Percentiles rank a stretch among this genome's conserved stretches.
Conservation (phyloP, 495 filamentous ascomycete genomes). For the Annulohypoxylon nitens region DNA sequence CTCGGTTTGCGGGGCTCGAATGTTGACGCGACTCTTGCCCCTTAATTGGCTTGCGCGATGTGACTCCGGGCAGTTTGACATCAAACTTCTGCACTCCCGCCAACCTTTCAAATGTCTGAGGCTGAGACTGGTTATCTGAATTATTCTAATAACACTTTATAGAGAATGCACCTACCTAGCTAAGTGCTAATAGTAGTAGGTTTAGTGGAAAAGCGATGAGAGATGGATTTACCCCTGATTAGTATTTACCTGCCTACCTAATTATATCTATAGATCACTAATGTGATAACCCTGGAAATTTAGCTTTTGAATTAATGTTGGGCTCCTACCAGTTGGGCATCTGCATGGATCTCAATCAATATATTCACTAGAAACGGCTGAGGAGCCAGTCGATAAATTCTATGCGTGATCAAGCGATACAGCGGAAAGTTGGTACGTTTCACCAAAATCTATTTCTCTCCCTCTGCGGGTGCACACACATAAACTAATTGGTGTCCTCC, state of each 20-base stretch:
- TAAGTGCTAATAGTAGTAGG: no score
- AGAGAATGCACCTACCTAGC: not conserved
- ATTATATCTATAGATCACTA: not conserved
- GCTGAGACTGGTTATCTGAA: constrained; percentile 8
- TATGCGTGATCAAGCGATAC: not conserved
- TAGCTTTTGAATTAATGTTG: not conserved
- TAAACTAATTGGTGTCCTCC: not conserved
- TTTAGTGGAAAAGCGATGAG: not conserved
- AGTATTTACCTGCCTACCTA: no score
- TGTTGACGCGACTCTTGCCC: not conserved
- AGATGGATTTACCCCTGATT: not conserved
- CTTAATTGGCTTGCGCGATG: constrained; percentile 12
- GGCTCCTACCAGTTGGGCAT: not conserved
- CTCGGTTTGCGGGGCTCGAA: constrained; percentile 7
- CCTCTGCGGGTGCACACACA: not conserved
- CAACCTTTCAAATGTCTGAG: constrained; percentile 3
- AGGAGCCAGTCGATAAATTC: not conserved
- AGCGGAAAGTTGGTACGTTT: constrained; percentile 5
- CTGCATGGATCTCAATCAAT: not conserved
- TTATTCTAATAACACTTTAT: not conserved
- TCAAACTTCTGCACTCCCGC: not conserved
- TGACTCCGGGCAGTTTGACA: not conserved
- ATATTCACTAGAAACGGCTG: not conserved
- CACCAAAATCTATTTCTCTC: constrained; percentile 8
- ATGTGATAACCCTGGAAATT: not conserved